Evolutionary conservation across 352 stramenopile genomes (phyloP).

Genomic region (Phytophthora meadii): DNA sequence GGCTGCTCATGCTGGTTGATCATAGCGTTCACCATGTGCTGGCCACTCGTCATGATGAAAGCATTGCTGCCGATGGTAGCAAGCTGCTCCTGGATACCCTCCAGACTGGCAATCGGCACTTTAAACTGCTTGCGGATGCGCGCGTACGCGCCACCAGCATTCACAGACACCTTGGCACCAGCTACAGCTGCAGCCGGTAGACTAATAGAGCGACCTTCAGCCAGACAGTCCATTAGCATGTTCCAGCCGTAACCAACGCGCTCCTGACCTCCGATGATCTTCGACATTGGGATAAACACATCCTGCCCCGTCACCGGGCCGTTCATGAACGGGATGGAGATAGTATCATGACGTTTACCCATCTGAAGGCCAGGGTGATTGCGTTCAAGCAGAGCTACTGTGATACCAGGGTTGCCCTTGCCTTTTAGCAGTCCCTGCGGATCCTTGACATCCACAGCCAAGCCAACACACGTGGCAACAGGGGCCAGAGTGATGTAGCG

Average conservation of each 20-base stretch:
- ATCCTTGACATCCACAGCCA: slow-evolving; percentile 97
- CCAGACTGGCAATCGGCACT: slow-evolving; percentile 97
- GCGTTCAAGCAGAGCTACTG: slow-evolving; percentile 95
- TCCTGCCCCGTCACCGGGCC: slow-evolving; percentile 96
- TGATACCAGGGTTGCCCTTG: slow-evolving; percentile 95
- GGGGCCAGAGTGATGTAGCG: slow-evolving; percentile 99
- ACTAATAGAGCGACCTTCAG: slow-evolving; percentile 97
- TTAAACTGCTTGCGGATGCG: slow-evolving; percentile 99
- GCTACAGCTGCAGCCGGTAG: slow-evolving; percentile 95
- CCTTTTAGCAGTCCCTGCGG: slow-evolving; percentile 95
- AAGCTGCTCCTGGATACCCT: slow-evolving; percentile 98
- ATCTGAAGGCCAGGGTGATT: slow-evolving; percentile 95
- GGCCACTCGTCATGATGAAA: slow-evolving; percentile 95
- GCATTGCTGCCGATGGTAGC: slow-evolving; percentile 93
- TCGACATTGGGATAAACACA: slow-evolving; percentile 98
- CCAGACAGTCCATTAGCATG: slow-evolving; percentile 99
- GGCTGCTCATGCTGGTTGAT: slow-evolving; percentile 99
- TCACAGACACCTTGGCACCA: slow-evolving; percentile 91
- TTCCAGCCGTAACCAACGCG: slow-evolving; percentile 98
- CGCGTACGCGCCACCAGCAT: slow-evolving; percentile 95
- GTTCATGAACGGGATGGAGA: slow-evolving; percentile 98
- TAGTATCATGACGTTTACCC: slow-evolving; percentile 95
- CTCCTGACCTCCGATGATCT: slow-evolving; percentile 97
- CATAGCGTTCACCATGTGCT: slow-evolving; percentile 98
- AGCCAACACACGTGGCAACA: slow-evolving; percentile 96